Evolutionary conservation across 352 stramenopile species (phyloP).

Genomic region (Achlya hypogyna): DNA sequence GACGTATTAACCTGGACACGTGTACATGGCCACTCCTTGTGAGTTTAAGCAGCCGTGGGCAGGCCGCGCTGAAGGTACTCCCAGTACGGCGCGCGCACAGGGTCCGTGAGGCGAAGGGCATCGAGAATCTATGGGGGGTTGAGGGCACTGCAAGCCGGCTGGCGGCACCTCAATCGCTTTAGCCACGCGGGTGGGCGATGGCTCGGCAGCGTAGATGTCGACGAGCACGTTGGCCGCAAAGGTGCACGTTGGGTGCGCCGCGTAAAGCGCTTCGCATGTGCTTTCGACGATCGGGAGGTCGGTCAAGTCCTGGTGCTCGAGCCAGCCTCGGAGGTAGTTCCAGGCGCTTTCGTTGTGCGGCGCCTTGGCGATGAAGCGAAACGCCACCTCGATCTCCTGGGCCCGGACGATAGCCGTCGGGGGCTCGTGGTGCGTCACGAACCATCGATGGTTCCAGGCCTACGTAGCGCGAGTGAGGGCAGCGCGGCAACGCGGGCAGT

Average conservation of each 20-base stretch:
- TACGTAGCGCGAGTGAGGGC: not conserved
- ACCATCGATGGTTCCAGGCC: constrained; percentile 84
- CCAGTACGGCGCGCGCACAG: constrained; percentile 66
- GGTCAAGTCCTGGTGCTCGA: constrained; percentile 39
- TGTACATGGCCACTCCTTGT: not conserved
- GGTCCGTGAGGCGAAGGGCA: constrained; percentile 33
- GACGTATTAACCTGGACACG: constrained; percentile 35
- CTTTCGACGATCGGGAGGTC: constrained; percentile 27
- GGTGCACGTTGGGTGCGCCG: constrained; percentile 41
- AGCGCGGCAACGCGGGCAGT: not conserved
- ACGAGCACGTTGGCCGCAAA: constrained; percentile 64
- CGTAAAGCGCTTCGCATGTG: constrained; percentile 36
- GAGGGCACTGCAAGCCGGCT: not conserved
- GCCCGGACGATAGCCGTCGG: constrained; percentile 30
- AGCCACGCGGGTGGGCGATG: constrained; percentile 31
- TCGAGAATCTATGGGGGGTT: not conserved
- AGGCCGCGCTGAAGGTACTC: not conserved
- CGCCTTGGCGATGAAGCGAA: constrained; percentile 51
- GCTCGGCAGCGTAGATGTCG: constrained; percentile 54
- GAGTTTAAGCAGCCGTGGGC: not conserved
- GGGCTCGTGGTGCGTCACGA: constrained; percentile 39
- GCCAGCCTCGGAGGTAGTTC: constrained; percentile 82
- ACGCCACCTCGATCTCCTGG: constrained; percentile 65
- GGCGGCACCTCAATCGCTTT: constrained; percentile 29
- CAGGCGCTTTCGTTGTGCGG: constrained; percentile 88